These are phyloP conservation scores for Debaryomyces coudertii DNA, from an alignment of 1,139 yeast genomes.

Conservation along the genomic window DNA sequence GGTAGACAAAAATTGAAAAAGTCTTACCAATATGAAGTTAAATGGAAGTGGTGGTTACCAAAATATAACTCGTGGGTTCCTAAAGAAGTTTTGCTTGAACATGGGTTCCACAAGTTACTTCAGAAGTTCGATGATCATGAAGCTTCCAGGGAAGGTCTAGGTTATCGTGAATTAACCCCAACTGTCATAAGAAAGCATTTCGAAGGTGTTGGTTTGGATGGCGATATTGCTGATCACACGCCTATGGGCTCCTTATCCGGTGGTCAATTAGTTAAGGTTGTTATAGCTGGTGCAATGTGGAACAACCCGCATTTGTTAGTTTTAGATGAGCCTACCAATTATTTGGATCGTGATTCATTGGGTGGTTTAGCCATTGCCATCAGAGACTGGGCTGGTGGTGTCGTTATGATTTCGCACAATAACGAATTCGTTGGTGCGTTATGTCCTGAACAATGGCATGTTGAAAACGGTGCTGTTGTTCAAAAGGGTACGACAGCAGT, in stretches of 20 bases:
- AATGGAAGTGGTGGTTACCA: conserved; percentile 93
- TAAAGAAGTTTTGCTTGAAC: conserved; percentile 72
- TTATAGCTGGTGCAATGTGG: conserved; percentile 99
- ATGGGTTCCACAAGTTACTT: conserved; percentile 85
- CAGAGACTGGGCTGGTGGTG: conserved; percentile 98
- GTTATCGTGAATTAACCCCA: conserved; percentile 91
- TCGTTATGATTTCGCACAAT: conserved; percentile 97
- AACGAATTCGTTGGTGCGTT: conserved; percentile 95
- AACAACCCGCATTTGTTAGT: conserved; percentile 98
- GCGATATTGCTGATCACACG: conserved; percentile 97
- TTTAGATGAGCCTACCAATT: conserved; percentile 97
- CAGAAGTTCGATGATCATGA: conserved; percentile 98
- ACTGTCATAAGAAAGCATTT: conserved; percentile 93
- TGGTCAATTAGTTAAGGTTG: conserved; percentile 97
- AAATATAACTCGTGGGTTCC: conserved; percentile 94
- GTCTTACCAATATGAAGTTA: conserved; percentile 94
- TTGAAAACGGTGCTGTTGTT: conserved; percentile 86
- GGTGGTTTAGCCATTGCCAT: conserved; percentile 98
- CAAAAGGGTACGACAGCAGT: conserved; percentile 80
- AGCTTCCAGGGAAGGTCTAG: conserved; percentile 97
- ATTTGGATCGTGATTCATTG: conserved; percentile 94
- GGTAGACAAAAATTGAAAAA: conserved; percentile 97
- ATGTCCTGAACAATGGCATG: conserved; percentile 98
- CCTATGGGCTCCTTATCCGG: conserved; percentile 97
- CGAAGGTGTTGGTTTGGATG: conserved; percentile 95